These are phyloP conservation scores for Chaetoceros tenuissimus DNA, from an alignment of 108 stramenopile species.

Conservation along the genomic window DNA sequence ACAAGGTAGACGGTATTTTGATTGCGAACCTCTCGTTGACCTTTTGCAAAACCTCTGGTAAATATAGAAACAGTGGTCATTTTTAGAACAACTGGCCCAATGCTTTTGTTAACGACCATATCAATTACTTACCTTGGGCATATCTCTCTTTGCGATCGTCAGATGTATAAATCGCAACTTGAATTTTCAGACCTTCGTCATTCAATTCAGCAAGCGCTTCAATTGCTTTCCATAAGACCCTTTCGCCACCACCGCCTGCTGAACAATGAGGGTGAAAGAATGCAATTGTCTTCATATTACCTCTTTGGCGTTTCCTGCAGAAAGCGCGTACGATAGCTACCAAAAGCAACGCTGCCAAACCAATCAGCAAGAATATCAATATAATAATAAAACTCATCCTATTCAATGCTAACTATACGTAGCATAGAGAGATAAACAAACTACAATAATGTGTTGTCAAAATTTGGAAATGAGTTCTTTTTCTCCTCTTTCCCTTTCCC, in stretches of 20 bases:
- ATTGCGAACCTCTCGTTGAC: conserved; percentile 35
- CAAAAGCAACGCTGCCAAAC: no score
- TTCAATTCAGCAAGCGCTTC: conserved; percentile 31
- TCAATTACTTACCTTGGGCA: neutral
- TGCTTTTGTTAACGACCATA: no score
- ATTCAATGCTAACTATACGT: no score
- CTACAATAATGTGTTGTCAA: no score
- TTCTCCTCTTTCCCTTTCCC: no score
- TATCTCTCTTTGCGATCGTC: neutral
- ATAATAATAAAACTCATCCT: no score
- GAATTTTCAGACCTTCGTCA: neutral
- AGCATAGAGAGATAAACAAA: no score
- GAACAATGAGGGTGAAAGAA: conserved; percentile 87
- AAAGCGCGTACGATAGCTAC: no score
- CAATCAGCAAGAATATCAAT: no score
- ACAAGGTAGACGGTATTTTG: conserved; percentile 12
- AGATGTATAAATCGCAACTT: neutral
- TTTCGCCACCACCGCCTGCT: conserved; percentile 95
- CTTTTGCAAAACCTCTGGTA: conserved; percentile 25
- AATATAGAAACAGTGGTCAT: neutral
- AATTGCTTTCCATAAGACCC: conserved; percentile 94
- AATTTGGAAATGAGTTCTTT: no score
- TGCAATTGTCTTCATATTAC: conserved; percentile 17
- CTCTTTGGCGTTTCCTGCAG: neutral
- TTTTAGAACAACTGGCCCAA: no score